Percentiles rank a stretch among this genome's conserved stretches.
phyloP scores from a whole-genome alignment of 345 rosid species.

The Aegle marmelos region DNA sequence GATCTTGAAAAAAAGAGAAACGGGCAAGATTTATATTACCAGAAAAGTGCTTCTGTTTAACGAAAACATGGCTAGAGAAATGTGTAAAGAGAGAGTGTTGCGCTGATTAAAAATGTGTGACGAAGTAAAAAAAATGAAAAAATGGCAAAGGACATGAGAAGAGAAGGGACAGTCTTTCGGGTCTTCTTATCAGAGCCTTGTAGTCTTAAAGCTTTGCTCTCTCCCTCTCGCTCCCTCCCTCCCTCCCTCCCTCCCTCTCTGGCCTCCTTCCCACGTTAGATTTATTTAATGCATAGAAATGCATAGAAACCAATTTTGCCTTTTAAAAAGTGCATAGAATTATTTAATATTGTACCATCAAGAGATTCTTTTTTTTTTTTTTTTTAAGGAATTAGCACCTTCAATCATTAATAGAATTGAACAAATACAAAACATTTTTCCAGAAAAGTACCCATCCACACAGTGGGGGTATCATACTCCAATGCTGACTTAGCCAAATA shows the following conservation, averaged over 20 bases:
- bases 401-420: no score
- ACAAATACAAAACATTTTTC: no score
- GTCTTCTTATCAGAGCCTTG: neutral
- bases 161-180: constrained; percentile 3
- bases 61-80: constrained; percentile 45
- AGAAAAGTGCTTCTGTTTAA: constrained; percentile 43
- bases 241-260: neutral
- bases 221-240: constrained; percentile 1
- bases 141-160: neutral
- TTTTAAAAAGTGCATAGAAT: no score
- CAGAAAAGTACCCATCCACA: no score
- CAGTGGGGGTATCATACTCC: no score
- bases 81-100: constrained; percentile 19
- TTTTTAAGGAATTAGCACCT: no score
- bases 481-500: no score
- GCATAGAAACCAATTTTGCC: no score
- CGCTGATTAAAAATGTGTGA: neutral
- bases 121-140: neutral
- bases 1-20: neutral
- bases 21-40: constrained; percentile 33
- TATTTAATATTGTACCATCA: no score
- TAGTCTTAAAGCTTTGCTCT: neutral
- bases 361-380: no score
- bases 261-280: no score
- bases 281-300: no score